A percentile compares a stretch with the other conserved stretches of the same genome.
phyloP scores from a whole-genome alignment of 306 rosid genomes.

The Prunus armeniaca region DNA sequence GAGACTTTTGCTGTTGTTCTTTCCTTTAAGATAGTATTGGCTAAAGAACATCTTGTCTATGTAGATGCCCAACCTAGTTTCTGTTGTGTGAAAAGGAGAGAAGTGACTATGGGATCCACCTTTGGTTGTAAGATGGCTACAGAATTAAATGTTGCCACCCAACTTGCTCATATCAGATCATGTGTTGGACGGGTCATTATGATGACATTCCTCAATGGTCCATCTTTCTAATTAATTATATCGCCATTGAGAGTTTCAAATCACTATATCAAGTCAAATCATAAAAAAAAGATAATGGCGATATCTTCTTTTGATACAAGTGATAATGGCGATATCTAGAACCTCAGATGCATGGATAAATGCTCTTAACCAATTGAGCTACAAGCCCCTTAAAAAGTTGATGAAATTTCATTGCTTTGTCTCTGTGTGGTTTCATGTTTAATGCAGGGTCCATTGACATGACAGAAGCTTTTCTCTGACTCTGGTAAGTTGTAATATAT shows the following conservation, averaged over 20 bases:
- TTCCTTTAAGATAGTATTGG: not conserved
- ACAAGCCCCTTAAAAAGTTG: too few species aligned
- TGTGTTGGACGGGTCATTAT: conserved; percentile 12
- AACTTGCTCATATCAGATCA: conserved; percentile 24
- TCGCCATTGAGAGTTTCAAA: not conserved
- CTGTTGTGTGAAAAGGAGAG: conserved; percentile 34
- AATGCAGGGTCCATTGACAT: not conserved
- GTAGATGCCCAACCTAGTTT: conserved; percentile 21
- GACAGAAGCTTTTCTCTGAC: not conserved
- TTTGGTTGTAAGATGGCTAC: conserved; percentile 35
- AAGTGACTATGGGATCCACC: conserved; percentile 46
- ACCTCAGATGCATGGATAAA: too few species aligned
- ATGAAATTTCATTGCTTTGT: too few species aligned
- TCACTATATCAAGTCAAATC: too few species aligned
- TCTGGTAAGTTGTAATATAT: not conserved
- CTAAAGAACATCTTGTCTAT: not conserved
- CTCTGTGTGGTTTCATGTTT: too few species aligned
- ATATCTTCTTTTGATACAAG: too few species aligned
- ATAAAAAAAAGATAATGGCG: too few species aligned
- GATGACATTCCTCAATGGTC: conserved; percentile 16
- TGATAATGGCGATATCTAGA: too few species aligned
- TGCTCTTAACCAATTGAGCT: too few species aligned
- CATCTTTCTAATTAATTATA: not conserved
- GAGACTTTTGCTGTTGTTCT: not conserved
- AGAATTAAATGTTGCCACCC: conserved; percentile 46